Evolutionary conservation across 306 rosid genomes (phyloP).

Genomic region (Styphnolobium japonicum): DNA sequence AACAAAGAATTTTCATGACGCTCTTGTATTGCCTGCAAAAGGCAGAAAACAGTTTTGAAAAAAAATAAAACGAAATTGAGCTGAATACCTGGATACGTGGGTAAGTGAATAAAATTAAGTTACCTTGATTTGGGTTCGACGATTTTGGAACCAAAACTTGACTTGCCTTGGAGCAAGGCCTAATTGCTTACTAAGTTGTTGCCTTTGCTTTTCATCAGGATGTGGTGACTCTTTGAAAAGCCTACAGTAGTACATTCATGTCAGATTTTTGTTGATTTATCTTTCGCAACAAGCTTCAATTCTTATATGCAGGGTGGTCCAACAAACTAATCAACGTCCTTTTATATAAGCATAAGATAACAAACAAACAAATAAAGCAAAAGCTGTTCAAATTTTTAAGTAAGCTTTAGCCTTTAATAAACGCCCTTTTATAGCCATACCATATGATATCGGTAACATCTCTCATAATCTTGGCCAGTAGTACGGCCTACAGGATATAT

Average conservation of each 20-base stretch:
- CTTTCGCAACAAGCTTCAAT: neutral
- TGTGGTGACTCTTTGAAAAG: slow-evolving; percentile 96
- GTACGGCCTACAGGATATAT: slow-evolving; percentile 20
- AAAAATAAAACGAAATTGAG: neutral
- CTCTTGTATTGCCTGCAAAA: slow-evolving; percentile 87
- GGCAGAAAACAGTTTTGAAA: neutral
- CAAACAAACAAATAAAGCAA: slow-evolving; percentile 35
- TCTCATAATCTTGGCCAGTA: slow-evolving; percentile 11
- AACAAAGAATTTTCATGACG: slow-evolving; percentile 87
- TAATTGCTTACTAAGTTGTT: slow-evolving; percentile 84
- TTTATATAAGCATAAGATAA: neutral
- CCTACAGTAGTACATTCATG: slow-evolving; percentile 39
- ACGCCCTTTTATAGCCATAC: slow-evolving; percentile 23
- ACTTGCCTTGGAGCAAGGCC: slow-evolving; percentile 97
- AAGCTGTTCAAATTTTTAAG: slow-evolving; percentile 14
- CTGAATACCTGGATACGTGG: neutral
- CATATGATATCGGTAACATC: slow-evolving; percentile 21
- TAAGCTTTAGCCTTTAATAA: slow-evolving; percentile 27
- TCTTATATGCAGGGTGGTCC: slow-evolving; percentile 1
- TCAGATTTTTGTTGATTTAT: neutral
- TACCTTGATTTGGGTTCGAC: slow-evolving; percentile 98
- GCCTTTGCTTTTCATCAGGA: slow-evolving; percentile 98
- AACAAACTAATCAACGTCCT: neutral
- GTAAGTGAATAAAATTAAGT: neutral
- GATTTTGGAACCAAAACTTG: slow-evolving; percentile 99